phyloP scores from a whole-genome alignment of 1,139 yeast genomes.

The Geotrichum restrictum region DNA sequence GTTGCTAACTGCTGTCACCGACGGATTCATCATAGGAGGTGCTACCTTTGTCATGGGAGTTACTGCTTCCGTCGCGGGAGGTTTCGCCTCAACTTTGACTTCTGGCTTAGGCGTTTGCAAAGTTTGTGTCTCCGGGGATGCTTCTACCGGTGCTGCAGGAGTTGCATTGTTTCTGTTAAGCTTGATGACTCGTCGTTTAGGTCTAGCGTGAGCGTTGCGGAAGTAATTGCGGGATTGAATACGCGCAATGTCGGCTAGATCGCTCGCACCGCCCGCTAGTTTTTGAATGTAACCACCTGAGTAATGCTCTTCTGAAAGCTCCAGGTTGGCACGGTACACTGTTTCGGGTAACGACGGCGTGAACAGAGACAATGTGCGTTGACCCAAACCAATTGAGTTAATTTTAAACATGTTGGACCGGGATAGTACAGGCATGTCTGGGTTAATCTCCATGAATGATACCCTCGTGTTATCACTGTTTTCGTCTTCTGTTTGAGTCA shows the following conservation, averaged over 20 bases:
- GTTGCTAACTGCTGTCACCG: background rate
- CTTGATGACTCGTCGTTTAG: conserved; percentile 35
- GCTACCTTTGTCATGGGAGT: background rate
- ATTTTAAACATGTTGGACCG: conserved; percentile 69
- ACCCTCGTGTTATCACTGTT: conserved; percentile 22
- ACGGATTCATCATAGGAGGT: background rate
- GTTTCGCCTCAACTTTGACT: background rate
- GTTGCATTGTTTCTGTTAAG: conserved; percentile 22
- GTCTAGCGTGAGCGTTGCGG: conserved; percentile 29
- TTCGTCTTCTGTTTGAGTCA: background rate
- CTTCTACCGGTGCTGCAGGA: conserved; percentile 6
- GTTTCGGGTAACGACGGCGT: conserved; percentile 56
- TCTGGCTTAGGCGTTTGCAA: background rate
- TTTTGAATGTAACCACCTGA: conserved; percentile 22
- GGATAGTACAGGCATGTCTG: conserved; percentile 55
- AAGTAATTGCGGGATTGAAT: conserved; percentile 30
- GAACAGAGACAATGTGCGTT: conserved; percentile 71
- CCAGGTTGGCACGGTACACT: conserved; percentile 49
- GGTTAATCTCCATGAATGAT: conserved; percentile 49
- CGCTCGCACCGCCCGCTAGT: conserved; percentile 27
- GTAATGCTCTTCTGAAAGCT: conserved; percentile 18
- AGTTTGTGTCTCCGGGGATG: background rate
- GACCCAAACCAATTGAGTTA: conserved; percentile 65
- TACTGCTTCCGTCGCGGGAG: background rate
- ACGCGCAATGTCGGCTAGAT: conserved; percentile 32